Base-by-base conservation (phyloP, 1,284 basidiomycete genomes). In the Omphalotus olearius region DNA sequence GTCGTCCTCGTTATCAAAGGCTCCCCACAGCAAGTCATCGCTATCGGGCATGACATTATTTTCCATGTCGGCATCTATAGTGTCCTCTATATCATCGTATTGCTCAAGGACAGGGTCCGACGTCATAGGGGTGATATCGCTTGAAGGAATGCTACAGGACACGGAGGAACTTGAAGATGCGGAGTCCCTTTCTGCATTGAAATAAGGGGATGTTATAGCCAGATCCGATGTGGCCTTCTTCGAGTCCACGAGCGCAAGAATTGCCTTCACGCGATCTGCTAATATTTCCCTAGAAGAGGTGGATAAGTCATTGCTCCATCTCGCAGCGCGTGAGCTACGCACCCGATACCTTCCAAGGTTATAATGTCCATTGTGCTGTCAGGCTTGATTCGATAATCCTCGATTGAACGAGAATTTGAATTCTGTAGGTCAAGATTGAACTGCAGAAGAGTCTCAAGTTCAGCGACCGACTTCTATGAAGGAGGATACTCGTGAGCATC, bases 21-120 rank as follows among this genome's bases (percentile, higher is more conserved):
- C 55, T 38, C 60, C 59, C 57, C 65, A 69, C 20, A 67, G 60
- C 9, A 51, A 52, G 17, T 70, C 65, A 35, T 68, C 66, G 38
- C 58, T 62, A 37, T 64, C 65, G 26, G 51, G 59, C 6, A 58
- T 56, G n/a, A 57, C 52, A 38, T 36, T 36, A 36, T 28, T 13
- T 4, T 20, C 41, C 17, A 16, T 13, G 3, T 28, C 14, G 10
- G 40, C 13, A 18, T 47, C 45, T 6, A 36, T 20, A 3, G 26
- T 7, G 10, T 37, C 48, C 30, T 50, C 48, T 23, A 44, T 50
- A 4, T 50, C 48, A 16, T 52, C 51, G 6, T 36, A 28, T 11
- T 23, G 20, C 4, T 52, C 50, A 6, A 35, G 9, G 16, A 46
- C 45, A 14, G 50, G 45, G 30, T 52, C 50, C 18, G 50, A 35